Percentiles rank a stretch among this genome's conserved stretches.
These are phyloP conservation scores for Colletotrichum viniferum DNA, from an alignment of 2,329 filamentous ascomycete species.

Conservation along the genomic window DNA sequence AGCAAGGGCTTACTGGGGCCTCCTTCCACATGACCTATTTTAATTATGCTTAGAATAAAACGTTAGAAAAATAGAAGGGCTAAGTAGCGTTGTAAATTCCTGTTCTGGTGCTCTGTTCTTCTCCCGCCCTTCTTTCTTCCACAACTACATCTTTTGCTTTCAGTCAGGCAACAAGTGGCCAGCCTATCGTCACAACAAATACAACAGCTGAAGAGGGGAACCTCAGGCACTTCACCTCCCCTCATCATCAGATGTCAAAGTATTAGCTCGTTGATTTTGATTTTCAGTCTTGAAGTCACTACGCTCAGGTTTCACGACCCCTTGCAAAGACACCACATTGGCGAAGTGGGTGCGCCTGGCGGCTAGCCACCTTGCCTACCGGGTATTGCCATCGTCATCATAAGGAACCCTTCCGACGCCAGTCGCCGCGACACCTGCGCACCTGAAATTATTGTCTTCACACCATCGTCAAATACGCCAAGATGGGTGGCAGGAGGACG, in stretches of 20 bases:
- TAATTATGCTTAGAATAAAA: background rate
- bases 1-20: background rate
- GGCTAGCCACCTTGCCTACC: background rate
- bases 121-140: background rate
- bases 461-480: background rate
- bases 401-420: background rate
- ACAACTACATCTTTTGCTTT: background rate
- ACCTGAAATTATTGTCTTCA: background rate
- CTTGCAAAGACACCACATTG: background rate
- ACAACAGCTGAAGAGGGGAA: background rate
- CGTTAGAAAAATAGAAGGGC: background rate
- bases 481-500: background rate
- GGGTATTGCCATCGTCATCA: background rate
- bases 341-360: background rate
- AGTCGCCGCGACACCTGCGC: background rate
- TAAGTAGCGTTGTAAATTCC: background rate
- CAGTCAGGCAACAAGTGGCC: background rate
- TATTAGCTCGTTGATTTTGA: background rate
- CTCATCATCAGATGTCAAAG: background rate
- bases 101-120: background rate
- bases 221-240: background rate
- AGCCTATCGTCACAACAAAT: background rate
- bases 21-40: background rate
- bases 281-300: background rate
- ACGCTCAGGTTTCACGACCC: background rate